A percentile compares a stretch with the other conserved stretches of the same genome.
phyloP scores from a whole-genome alignment of 2,329 filamentous ascomycete species.

The Aaosphaeria pasadenensis region DNA sequence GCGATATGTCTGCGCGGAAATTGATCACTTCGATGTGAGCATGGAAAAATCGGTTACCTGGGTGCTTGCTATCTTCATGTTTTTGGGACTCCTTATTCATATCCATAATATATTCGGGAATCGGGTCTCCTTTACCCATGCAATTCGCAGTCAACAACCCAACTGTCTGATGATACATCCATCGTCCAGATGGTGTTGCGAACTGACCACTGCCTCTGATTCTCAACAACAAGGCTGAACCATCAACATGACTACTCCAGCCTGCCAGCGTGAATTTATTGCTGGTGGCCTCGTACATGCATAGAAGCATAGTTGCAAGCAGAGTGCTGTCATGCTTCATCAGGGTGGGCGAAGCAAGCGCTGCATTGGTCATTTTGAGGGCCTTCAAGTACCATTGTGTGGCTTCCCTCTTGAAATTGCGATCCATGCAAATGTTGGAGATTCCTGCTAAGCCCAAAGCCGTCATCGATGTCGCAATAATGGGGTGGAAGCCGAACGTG shows the following conservation, averaged over 20 bases:
- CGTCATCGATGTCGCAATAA: constrained; percentile 31
- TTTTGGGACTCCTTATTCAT: constrained; percentile 21
- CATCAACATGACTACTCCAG: constrained; percentile 36
- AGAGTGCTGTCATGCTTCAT: constrained; percentile 31
- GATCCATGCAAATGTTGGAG: constrained; percentile 24
- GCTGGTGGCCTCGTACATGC: constrained; percentile 33
- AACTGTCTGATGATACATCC: constrained; percentile 31
- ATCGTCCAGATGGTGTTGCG: constrained; percentile 20
- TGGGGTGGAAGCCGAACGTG: constrained; percentile 30
- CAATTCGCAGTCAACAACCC: constrained; percentile 26
- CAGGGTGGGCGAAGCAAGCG: constrained; percentile 21
- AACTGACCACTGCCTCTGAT: constrained; percentile 30
- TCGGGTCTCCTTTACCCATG: constrained; percentile 17
- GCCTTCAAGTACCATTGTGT: constrained; percentile 30
- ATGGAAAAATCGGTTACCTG: constrained; percentile 25
- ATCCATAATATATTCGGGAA: constrained; percentile 22
- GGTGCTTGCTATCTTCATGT: constrained; percentile 18
- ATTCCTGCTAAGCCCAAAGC: constrained; percentile 32
- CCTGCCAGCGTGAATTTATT: constrained; percentile 26
- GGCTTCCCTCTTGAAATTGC: constrained; percentile 22
- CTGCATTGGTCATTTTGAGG: constrained; percentile 29
- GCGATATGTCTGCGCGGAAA: constrained; percentile 23
- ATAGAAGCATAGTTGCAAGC: constrained; percentile 26
- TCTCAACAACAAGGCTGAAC: constrained; percentile 28
- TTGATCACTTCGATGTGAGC: constrained; percentile 24